phyloP scores from a whole-genome alignment of 2,329 filamentous ascomycete genomes.

The Phaeosphaeria sp. region DNA sequence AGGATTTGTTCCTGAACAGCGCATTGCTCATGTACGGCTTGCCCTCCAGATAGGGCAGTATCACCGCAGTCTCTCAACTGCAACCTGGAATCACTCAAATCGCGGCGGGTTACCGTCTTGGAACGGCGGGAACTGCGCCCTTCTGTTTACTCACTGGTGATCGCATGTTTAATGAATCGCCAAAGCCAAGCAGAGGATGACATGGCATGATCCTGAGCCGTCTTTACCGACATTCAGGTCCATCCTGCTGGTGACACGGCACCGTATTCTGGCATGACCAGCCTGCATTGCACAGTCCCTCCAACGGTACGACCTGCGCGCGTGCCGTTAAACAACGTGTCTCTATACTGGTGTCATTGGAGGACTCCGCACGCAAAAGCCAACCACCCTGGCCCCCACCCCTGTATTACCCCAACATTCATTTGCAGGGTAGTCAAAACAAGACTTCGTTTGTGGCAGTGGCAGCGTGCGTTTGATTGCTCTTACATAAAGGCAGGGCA shows the following conservation, averaged over 20 bases:
- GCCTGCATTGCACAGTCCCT: not conserved
- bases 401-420: slow-evolving; percentile 34
- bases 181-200: not conserved
- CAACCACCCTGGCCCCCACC: slow-evolving; percentile 4
- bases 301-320: slow-evolving; percentile 8
- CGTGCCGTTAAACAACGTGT: slow-evolving; percentile 13
- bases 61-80: not conserved
- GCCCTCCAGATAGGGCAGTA: not conserved
- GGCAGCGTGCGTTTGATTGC: slow-evolving; percentile 6
- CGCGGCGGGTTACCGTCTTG: not conserved
- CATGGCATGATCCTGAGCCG: not conserved
- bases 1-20: not conserved
- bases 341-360: slow-evolving; percentile 11
- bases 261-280: not conserved
- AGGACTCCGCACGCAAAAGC: slow-evolving; percentile 6
- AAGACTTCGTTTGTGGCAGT: slow-evolving; percentile 31
- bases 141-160: not conserved
- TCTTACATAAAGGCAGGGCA: not conserved
- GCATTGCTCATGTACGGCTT: not conserved
- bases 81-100: not conserved
- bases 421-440: slow-evolving; percentile 16
- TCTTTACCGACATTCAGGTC: not conserved
- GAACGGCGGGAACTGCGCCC: not conserved
- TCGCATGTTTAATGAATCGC: not conserved
- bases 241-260: not conserved